Percentiles rank a stretch among this genome's conserved stretches.
phyloP scores from a whole-genome alignment of 345 rosid genomes.

The Rhizophora mangle region DNA sequence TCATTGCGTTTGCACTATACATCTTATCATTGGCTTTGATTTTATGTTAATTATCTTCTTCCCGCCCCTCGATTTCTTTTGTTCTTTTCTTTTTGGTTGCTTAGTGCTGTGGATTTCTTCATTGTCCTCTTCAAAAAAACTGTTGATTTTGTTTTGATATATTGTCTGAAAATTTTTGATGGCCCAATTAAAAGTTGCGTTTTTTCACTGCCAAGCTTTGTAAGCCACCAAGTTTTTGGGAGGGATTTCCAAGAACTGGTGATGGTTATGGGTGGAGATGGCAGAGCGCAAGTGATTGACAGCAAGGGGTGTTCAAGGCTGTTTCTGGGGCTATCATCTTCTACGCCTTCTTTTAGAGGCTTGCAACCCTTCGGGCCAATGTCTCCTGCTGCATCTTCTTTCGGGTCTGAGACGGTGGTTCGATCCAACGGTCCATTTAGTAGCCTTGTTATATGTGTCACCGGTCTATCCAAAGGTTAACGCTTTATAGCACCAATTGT shows the following conservation, averaged over 20 bases:
- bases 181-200: not conserved
- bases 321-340: conserved; percentile 50
- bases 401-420: conserved; percentile 39
- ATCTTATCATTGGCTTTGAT: conserved; percentile 1
- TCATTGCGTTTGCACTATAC: not conserved
- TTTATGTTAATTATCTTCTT: conserved; percentile 1
- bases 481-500: not conserved
- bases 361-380: conserved; percentile 37
- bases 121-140: not conserved
- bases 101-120: not conserved
- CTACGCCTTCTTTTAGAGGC: conserved; percentile 41
- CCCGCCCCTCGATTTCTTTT: conserved; percentile 16
- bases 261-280: conserved; percentile 37
- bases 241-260: conserved; percentile 10
- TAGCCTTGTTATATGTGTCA: conserved; percentile 77
- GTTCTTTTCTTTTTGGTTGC: not conserved
- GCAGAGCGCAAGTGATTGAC: conserved; percentile 53
- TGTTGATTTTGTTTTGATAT: conserved; percentile 2
- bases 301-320: conserved; percentile 80
- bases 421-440: conserved; percentile 55
- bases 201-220: not conserved
- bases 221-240: not conserved
- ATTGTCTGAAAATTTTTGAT: not conserved
- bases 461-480: conserved; percentile 88
- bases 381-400: conserved; percentile 44